Base-by-base conservation (phyloP, 495 filamentous ascomycete genomes). In the Penicillium steckii region DNA sequence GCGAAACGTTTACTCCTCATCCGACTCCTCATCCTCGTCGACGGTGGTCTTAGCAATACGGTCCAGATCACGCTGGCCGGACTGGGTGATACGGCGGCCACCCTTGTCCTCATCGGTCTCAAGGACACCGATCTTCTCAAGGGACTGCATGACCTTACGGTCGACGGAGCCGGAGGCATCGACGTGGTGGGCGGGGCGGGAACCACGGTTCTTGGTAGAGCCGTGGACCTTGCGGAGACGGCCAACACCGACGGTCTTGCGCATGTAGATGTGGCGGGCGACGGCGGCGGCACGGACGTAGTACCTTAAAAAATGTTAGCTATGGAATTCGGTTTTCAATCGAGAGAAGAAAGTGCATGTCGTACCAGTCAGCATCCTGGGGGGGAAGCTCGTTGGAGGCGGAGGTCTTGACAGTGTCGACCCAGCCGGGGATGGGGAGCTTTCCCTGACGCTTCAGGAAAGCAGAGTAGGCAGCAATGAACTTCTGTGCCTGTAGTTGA, bases 381-480 rank as follows among this genome's bases (percentile, higher is more conserved):
- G 93, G 93, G 64, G 93, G 93, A 60, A 97, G 89, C 81, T 97
- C 93, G 78, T 96, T 96, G 72, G 87, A 86, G 71, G 85, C 81
- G 52, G 90, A 92, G 62, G 93, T 96, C 86, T 97, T 97, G 81
- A 97, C 93, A 69, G 93, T 96, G 70, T 97, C 93, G 74, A 95
- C 91, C 93, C 93, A 97, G 77, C 91, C 91, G 68, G 92, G 92
- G 66, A 97, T 95, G 67, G 89, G 91, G 61, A 97, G 90, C 82
- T 96, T 96, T 72, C 93, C 93, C 82, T 97, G 93, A 69, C 93
- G 85, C 87, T 97, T 97, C 83, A 97, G 76, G 84, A 97, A 97
- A 74, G 86, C 90, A 64, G 91, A 86, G 76, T 97, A 97, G 74
- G 90, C 87, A 55, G 80, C 74, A 75, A 96, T 93, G 81, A 97